A percentile compares a stretch with the other conserved stretches of the same genome.
These are phyloP conservation scores for Rhypophila decipiens DNA, from an alignment of 495 filamentous ascomycete genomes.

Conservation along the genomic window DNA sequence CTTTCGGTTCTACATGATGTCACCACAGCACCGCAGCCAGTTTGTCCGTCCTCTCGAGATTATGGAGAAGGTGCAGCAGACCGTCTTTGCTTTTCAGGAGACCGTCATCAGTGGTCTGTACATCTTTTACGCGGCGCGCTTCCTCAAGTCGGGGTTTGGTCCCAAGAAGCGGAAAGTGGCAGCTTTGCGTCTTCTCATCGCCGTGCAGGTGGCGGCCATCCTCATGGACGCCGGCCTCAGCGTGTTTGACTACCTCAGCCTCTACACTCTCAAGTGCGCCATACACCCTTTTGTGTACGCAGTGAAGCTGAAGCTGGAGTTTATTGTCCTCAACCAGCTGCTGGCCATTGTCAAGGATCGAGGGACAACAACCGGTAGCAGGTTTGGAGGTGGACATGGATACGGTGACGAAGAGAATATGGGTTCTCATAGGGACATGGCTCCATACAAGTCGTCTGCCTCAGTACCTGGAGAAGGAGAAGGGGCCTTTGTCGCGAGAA, in stretches of 20 bases:
- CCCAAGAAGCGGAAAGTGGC: constrained; percentile 19
- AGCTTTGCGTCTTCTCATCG: constrained; percentile 37
- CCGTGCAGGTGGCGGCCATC: constrained; percentile 44
- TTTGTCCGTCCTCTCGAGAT: constrained; percentile 9
- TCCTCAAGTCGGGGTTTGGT: constrained; percentile 13
- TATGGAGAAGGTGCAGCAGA: constrained; percentile 27
- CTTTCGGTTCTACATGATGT: constrained; percentile 22
- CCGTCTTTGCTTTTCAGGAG: constrained; percentile 38
- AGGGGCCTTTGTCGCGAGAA: too few relatives aligned
- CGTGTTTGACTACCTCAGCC: constrained; percentile 40
- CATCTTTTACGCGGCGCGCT: constrained; percentile 29
- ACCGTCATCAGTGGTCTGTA: constrained; percentile 28
- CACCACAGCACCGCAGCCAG: constrained; percentile 7
- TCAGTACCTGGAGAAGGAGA: too few relatives aligned
- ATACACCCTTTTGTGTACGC: constrained; percentile 48
- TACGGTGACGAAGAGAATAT: neutral
- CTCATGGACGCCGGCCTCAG: constrained; percentile 43
- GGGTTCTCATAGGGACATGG: neutral
- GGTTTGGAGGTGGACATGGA: neutral
- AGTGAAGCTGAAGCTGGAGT: constrained; percentile 51
- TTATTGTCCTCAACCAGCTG: constrained; percentile 44
- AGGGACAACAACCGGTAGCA: neutral
- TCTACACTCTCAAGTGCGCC: constrained; percentile 42
- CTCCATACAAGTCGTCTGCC: neutral
- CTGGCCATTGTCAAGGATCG: constrained; percentile 8